Evolutionary conservation across 352 stramenopile genomes (phyloP).

Genomic region (Pythium guiyangense): DNA sequence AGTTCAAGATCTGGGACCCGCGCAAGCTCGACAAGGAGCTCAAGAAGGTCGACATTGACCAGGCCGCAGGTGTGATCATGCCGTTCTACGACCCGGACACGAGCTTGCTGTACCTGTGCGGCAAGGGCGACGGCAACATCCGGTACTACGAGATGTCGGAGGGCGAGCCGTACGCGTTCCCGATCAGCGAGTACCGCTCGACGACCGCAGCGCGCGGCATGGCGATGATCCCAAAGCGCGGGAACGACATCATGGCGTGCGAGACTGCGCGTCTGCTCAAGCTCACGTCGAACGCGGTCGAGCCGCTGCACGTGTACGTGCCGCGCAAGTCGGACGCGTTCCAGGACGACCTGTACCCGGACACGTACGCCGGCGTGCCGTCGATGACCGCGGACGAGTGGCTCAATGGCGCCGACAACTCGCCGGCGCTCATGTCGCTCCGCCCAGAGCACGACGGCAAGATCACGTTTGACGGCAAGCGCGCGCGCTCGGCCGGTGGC

Average conservation of each 20-base stretch:
- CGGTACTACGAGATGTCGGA: conserved; percentile 98
- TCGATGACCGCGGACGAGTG: conserved; percentile 96
- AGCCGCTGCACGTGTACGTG: conserved; percentile 95
- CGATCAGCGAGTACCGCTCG: conserved; percentile 94
- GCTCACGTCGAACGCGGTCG: conserved; percentile 95
- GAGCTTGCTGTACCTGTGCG: conserved; percentile 97
- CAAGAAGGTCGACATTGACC: conserved; percentile 95
- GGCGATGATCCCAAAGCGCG: conserved; percentile 98
- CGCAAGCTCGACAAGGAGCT: conserved; percentile 91
- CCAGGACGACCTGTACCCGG: conserved; percentile 99
- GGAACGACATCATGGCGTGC: conserved; percentile 96
- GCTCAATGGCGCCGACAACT: conserved; percentile 92
- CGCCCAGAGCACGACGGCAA: conserved; percentile 87
- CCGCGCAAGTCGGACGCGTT: conserved; percentile 99
- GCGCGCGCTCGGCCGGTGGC: conserved; percentile 33
- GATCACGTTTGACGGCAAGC: conserved; percentile 85
- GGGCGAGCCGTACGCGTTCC: conserved; percentile 91
- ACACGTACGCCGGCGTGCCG: conserved; percentile 92
- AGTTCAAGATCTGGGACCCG: conserved; percentile 88
- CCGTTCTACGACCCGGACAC: conserved; percentile 99
- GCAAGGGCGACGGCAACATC: conserved; percentile 98
- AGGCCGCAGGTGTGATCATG: conserved; percentile 98
- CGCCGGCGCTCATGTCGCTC: conserved; percentile 90
- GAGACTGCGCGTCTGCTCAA: conserved; percentile 96
- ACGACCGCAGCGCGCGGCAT: conserved; percentile 96